These are phyloP conservation scores for Candida oleophila DNA, from an alignment of 805 yeast genomes.

Conservation along the genomic window DNA sequence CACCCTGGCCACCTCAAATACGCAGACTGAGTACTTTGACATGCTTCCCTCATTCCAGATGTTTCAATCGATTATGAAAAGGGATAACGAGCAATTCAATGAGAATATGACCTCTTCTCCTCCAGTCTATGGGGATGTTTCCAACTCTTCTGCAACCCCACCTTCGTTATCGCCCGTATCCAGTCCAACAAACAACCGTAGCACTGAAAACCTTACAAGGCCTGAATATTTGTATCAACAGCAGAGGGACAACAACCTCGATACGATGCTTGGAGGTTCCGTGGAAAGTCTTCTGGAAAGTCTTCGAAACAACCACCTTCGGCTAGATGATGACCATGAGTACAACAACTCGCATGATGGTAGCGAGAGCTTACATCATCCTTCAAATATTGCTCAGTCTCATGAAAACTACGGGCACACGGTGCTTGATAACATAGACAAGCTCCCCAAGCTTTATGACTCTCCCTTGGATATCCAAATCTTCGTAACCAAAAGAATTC, in stretches of 20 bases:
- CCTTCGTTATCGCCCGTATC: slow-evolving; percentile 18
- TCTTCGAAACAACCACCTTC: background rate
- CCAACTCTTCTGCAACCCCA: slow-evolving; percentile 27
- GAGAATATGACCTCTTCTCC: slow-evolving; percentile 33
- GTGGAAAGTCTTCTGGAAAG: background rate
- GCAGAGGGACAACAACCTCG: slow-evolving; percentile 3
- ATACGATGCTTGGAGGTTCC: background rate
- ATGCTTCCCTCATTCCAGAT: slow-evolving; percentile 69
- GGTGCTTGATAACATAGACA: slow-evolving; percentile 51
- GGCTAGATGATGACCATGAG: slow-evolving; percentile 14
- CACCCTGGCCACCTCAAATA: slow-evolving; percentile 22
- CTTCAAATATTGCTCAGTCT: slow-evolving; percentile 4
- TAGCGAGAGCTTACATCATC: background rate
- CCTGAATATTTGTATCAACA: slow-evolving; percentile 1
- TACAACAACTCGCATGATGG: slow-evolving; percentile 13
- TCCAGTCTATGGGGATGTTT: slow-evolving; percentile 36
- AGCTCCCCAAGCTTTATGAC: slow-evolving; percentile 38
- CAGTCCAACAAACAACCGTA: slow-evolving; percentile 5
- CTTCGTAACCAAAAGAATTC: slow-evolving; percentile 52
- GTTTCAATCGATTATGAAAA: slow-evolving; percentile 51
- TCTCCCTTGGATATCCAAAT: slow-evolving; percentile 51
- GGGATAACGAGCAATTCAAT: slow-evolving; percentile 40
- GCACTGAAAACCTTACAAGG: slow-evolving; percentile 8
- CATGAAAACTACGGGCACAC: slow-evolving; percentile 40
- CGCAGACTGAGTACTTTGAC: slow-evolving; percentile 47